Evolutionary conservation across 805 yeast species (phyloP).

Genomic region (Debaryomyces castellii): DNA sequence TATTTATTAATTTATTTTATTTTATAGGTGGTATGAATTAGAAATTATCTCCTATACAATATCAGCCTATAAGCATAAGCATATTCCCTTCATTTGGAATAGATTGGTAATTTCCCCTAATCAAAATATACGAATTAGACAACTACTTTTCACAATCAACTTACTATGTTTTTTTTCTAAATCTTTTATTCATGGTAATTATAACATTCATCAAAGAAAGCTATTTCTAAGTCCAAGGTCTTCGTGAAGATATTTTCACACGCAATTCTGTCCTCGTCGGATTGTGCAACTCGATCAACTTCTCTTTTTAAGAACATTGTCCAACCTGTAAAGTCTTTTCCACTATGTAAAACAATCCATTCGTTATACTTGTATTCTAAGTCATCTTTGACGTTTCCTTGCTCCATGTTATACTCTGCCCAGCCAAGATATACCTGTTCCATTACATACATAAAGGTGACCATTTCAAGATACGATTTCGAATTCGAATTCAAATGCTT

Average conservation of each 20-base stretch:
- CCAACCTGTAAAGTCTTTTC: constrained; percentile 48
- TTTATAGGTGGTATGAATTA: not conserved
- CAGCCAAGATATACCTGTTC: constrained; percentile 53
- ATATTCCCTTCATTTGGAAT: too few relatives aligned
- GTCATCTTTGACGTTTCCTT: constrained; percentile 16
- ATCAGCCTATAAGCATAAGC: too few relatives aligned
- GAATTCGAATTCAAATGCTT: constrained; percentile 24
- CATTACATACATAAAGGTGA: constrained; percentile 46
- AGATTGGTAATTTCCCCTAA: too few relatives aligned
- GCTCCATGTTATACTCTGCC: constrained; percentile 39
- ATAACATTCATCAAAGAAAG: constrained; percentile 50
- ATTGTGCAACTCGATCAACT: constrained; percentile 36
- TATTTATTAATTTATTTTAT: not conserved
- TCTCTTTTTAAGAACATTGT: constrained; percentile 44
- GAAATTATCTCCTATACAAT: too few relatives aligned
- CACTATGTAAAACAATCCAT: constrained; percentile 55
- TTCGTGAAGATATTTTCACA: constrained; percentile 27
- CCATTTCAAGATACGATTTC: constrained; percentile 37
- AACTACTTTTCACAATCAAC: too few relatives aligned
- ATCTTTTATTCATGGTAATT: constrained; percentile 14
- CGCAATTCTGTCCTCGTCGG: constrained; percentile 14
- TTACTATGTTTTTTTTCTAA: not conserved
- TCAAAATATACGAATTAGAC: too few relatives aligned
- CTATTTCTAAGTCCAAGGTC: constrained; percentile 40
- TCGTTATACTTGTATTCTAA: constrained; percentile 47